Evolutionary conservation across 768 basidiomycete genomes (phyloP), one percentile per base, ranked within the genome.

Genomic region (Pleurotus pulmonarius): DNA sequence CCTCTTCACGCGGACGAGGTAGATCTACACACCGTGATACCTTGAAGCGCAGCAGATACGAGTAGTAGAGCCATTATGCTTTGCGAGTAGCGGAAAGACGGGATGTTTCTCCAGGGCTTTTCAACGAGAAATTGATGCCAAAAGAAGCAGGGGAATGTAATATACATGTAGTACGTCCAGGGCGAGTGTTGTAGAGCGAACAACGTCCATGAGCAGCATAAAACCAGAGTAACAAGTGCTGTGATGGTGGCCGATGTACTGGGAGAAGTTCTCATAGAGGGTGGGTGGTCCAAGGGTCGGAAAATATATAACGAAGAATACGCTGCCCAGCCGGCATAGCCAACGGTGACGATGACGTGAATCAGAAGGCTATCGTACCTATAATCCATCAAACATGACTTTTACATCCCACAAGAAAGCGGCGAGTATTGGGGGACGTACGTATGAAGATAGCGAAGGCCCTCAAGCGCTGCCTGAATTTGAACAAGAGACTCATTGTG

Each of bases 401-500:
- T 6, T 26, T 26, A 3, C 8, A 34, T 34, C 8, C 29, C 29
- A 34, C 29, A 34, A 34, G 9, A 11, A 34, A 34, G 29, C 20
- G 20, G 3, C 20, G 29, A 34, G 34, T 6, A 11, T 34, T 34
- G 29, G 29, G 11, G 9, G 29, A 49, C 56, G 18, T 49, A 94
- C 65, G 89, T 92, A 67, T 93, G 88, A 3, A 93, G 79, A 64
- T 93, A 93, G 29, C 85, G 82, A 34, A 92, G 69, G 0, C 90
- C 91, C 34, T 73, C 69, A 5, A 92, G 72, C 5, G 79, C 75
- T 9, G 72, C 62, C 34, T 75, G 58, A 43, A 90, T 85, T 9
- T 92, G 75, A 16, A 77, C 69, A 3, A 71, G 65, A 1, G 87
- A 83, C 20, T 68, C 65, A 9, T 65, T 60, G 34, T 86, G 80